A percentile compares a stretch with the other conserved stretches of the same genome.
Evolutionary conservation across 768 basidiomycete genomes (phyloP).

Genomic region (Hericium coralloides): DNA sequence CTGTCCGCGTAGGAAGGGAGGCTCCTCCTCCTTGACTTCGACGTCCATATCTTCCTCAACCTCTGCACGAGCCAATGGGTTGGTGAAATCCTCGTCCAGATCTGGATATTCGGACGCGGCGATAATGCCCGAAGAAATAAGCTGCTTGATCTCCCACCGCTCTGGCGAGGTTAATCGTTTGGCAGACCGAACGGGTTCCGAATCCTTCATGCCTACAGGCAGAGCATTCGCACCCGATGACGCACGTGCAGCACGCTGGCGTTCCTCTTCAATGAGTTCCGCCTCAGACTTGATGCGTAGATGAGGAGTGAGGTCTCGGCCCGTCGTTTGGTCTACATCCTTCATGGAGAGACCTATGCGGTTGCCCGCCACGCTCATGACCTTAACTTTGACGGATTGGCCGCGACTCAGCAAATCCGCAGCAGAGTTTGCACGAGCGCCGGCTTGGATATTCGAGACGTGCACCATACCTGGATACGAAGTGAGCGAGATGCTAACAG

Average conservation of each 20-base stretch:
- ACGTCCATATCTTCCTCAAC: conserved; percentile 97
- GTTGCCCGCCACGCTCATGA: conserved; percentile 82
- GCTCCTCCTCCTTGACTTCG: conserved; percentile 94
- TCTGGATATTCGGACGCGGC: conserved; percentile 92
- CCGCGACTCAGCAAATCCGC: conserved; percentile 79
- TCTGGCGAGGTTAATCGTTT: conserved; percentile 93
- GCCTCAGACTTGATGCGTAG: conserved; percentile 91
- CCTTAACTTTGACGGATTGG: conserved; percentile 90
- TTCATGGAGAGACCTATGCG: conserved; percentile 92
- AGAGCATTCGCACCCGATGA: conserved; percentile 83
- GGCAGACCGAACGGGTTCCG: conserved; percentile 60
- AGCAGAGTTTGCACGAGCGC: conserved; percentile 79
- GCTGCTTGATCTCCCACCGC: conserved; percentile 98
- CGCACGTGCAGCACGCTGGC: conserved; percentile 47
- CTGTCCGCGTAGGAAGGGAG: conserved; percentile 91
- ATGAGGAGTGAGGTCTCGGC: conserved; percentile 90
- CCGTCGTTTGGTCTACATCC: conserved; percentile 88
- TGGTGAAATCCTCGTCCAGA: conserved; percentile 76
- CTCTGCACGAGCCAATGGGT: conserved; percentile 71
- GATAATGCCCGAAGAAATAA: conserved; percentile 91
- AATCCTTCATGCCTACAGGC: conserved; percentile 54
- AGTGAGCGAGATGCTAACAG: conserved; percentile 2
- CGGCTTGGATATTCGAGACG: conserved; percentile 84
- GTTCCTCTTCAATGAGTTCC: conserved; percentile 77
- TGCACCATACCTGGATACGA: conserved; percentile 81